A percentile compares a stretch with the other conserved stretches of the same genome.
phyloP scores from a whole-genome alignment of 352 stramenopile species.

The Phytophthora europaea region DNA sequence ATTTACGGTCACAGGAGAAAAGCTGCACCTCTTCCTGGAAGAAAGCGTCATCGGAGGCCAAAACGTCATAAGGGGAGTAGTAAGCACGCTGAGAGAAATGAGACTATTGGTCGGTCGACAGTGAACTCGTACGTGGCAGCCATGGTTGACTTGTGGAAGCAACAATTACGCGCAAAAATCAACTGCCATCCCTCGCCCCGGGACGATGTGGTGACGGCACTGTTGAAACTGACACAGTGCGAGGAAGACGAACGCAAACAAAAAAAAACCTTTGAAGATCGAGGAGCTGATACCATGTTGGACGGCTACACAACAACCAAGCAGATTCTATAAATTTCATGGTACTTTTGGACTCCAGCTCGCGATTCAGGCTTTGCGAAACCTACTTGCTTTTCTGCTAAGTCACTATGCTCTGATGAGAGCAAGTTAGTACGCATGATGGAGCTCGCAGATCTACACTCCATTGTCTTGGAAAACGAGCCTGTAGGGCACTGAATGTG shows the following conservation, averaged over 20 bases:
- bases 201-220: too few relatives aligned
- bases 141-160: too few relatives aligned
- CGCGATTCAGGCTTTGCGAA: neutral
- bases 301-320: neutral
- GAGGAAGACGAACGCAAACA: neutral
- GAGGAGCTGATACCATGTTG: neutral
- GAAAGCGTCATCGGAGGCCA: neutral
- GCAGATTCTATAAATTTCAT: neutral
- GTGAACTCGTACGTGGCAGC: too few relatives aligned
- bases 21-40: neutral
- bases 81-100: neutral
- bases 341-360: neutral
- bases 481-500: neutral
- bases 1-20: neutral
- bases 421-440: too few relatives aligned
- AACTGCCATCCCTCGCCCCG: too few relatives aligned
- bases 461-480: neutral
- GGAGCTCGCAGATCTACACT: neutral
- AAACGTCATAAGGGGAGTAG: neutral
- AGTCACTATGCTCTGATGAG: neutral
- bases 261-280: neutral
- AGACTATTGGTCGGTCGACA: too few relatives aligned
- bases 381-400: neutral
- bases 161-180: too few relatives aligned
- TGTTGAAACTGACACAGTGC: too few relatives aligned